These are phyloP conservation scores for Aureobasidium musti DNA, from an alignment of 2,329 filamentous ascomycete species.

Conservation along the genomic window DNA sequence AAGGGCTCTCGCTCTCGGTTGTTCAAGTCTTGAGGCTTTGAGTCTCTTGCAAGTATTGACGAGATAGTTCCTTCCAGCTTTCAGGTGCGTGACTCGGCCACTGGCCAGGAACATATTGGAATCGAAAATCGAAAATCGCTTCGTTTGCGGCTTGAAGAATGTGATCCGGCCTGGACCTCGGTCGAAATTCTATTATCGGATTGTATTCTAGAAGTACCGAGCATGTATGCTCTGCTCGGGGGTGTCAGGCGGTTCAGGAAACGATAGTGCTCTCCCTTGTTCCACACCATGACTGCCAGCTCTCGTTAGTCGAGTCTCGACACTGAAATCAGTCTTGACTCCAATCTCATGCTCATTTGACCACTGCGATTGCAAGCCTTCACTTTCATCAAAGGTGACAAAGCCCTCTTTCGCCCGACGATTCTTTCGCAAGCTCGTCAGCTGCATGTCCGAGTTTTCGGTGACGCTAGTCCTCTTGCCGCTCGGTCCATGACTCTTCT, in stretches of 20 bases:
- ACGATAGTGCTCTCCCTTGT: neutral
- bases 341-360: neutral
- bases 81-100: too few species aligned
- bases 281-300: neutral
- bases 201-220: too few species aligned
- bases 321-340: neutral
- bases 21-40: too few species aligned
- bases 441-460: neutral
- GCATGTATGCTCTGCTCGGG: too few species aligned
- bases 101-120: too few species aligned
- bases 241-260: neutral
- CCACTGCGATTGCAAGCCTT: neutral
- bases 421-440: neutral
- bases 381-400: neutral
- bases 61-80: too few species aligned
- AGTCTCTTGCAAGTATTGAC: too few species aligned
- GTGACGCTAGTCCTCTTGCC: neutral
- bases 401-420: neutral
- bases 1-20: too few species aligned
- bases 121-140: too few species aligned
- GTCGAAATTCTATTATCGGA: too few species aligned
- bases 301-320: neutral
- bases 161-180: too few species aligned
- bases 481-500: neutral
- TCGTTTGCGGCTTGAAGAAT: too few species aligned